phyloP scores from a whole-genome alignment of 345 rosid genomes.

The Rubroshorea leprosula region DNA sequence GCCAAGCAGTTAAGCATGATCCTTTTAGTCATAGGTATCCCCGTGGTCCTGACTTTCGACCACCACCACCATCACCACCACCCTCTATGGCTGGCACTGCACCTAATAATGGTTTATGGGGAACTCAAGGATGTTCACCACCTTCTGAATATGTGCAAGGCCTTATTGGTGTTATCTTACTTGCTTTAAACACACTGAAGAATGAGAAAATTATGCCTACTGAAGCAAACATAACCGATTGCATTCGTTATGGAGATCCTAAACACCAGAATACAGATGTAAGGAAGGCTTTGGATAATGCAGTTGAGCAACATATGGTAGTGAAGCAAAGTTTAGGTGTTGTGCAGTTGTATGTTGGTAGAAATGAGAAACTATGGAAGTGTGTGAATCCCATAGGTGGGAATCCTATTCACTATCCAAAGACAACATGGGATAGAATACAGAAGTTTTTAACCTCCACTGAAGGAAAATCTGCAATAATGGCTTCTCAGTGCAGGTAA shows the following conservation, averaged over 20 bases:
- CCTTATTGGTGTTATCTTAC: conserved; percentile 71
- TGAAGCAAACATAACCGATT: conserved; percentile 65
- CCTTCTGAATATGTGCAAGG: conserved; percentile 74
- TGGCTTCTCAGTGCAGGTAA: conserved; percentile 71
- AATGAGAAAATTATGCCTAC: conserved; percentile 67
- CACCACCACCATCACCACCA: conserved; percentile 23
- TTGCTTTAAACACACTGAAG: conserved; percentile 67
- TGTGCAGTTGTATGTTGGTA: conserved; percentile 58
- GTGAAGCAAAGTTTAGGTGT: conserved; percentile 43
- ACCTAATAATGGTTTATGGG: conserved; percentile 39
- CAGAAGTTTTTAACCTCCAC: conserved; percentile 52
- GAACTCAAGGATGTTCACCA: conserved; percentile 45
- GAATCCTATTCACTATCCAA: conserved; percentile 42
- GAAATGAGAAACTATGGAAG: conserved; percentile 63
- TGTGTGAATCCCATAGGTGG: conserved; percentile 73
- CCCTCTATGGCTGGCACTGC: conserved; percentile 18
- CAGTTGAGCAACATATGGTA: conserved; percentile 63
- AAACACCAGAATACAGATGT: conserved; percentile 56
- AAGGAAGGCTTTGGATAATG: conserved; percentile 63
- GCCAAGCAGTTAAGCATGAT: conserved; percentile 26
- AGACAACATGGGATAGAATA: conserved; percentile 60
- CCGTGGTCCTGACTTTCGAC: conserved; percentile 25
- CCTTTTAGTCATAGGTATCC: conserved; percentile 19
- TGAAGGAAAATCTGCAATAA: conserved; percentile 42
- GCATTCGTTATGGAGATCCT: conserved; percentile 65